phyloP scores from a whole-genome alignment of 495 filamentous ascomycete species.

The Hyaloscypha hepaticicola region DNA sequence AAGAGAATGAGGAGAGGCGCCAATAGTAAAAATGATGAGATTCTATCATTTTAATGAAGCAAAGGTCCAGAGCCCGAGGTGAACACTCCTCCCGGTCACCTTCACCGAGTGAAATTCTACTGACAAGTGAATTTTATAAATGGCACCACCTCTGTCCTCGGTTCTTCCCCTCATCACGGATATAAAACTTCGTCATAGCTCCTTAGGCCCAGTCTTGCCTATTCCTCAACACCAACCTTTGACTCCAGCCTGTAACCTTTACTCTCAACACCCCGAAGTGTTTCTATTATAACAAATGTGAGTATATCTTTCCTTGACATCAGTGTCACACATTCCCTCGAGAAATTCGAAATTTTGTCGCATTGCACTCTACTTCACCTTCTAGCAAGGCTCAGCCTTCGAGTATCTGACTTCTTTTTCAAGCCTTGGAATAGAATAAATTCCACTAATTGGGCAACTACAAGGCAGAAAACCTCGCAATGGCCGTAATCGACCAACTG shows the following conservation, averaged over 20 bases:
- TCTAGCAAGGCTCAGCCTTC: neutral
- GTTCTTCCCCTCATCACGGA: neutral
- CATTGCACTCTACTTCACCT: neutral
- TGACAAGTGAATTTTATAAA: neutral
- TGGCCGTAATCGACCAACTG: neutral
- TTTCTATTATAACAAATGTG: too few relatives aligned
- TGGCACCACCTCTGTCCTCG: neutral
- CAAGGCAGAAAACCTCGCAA: neutral
- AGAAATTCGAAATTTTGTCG: neutral
- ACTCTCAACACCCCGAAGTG: too few relatives aligned
- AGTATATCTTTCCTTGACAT: too few relatives aligned
- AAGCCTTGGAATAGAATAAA: neutral
- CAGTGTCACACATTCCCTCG: too few relatives aligned
- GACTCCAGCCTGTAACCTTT: too few relatives aligned
- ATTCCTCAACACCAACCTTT: neutral
- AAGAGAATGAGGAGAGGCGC: neutral
- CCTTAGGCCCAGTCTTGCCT: neutral
- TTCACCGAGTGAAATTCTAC: neutral
- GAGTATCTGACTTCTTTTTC: neutral
- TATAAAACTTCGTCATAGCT: neutral
- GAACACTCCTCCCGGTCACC: neutral
- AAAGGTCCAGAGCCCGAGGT: neutral
- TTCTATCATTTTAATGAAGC: neutral
- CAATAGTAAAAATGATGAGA: neutral
- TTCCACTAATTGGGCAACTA: neutral